Evolutionary conservation across 1,284 basidiomycete species (phyloP).

Genomic region (Kwoniella shivajii): DNA sequence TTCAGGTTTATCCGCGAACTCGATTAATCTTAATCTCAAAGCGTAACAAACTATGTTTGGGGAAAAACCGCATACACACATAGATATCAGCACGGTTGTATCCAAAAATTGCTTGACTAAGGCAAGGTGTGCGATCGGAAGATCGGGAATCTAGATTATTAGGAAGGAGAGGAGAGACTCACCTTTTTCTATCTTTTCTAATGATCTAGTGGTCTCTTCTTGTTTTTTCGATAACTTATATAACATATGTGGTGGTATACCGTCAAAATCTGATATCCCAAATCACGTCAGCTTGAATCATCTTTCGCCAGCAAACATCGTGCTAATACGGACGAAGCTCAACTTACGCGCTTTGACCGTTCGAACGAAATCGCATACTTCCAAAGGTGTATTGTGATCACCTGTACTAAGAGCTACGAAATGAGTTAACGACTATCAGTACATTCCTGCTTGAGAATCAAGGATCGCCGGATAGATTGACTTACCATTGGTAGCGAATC

Average conservation of each 20-base stretch:
- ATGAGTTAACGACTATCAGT: background rate
- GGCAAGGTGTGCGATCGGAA: background rate
- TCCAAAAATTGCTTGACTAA: background rate
- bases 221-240: slow-evolving; percentile 80
- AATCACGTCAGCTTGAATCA: background rate
- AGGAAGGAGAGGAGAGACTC: slow-evolving; percentile 28
- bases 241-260: slow-evolving; percentile 34
- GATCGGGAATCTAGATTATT: too few relatives aligned
- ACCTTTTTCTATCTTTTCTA: slow-evolving; percentile 95
- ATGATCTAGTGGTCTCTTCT: slow-evolving; percentile 74
- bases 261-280: slow-evolving; percentile 36
- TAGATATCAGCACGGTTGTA: background rate
- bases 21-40: slow-evolving; percentile 49
- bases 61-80: background rate
- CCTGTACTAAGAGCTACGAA: slow-evolving; percentile 58
- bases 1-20: slow-evolving; percentile 53
- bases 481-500: slow-evolving; percentile 73
- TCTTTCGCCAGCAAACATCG: background rate
- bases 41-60: slow-evolving; percentile 49
- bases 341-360: slow-evolving; percentile 72
- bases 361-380: slow-evolving; percentile 76
- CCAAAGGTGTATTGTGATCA: slow-evolving; percentile 67
- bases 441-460: background rate
- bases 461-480: background rate
- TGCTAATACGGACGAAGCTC: background rate